Conservation (phyloP, 768 basidiomycete genomes). For the Amanita rimosa region DNA sequence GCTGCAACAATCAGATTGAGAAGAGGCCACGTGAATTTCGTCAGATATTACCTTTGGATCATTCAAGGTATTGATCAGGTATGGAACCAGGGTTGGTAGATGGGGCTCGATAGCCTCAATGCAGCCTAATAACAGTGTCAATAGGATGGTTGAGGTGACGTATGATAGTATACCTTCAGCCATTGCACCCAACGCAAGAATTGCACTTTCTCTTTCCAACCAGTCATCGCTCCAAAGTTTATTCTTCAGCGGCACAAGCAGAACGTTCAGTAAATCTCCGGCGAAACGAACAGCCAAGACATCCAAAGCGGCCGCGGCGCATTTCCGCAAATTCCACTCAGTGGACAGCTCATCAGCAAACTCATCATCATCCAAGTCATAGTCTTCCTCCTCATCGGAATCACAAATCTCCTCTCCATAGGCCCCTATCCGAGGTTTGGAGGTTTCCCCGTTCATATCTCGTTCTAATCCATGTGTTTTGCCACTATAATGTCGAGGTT, state of each 20-base stretch:
- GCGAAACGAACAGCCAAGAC: slow-evolving; percentile 92
- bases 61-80: slow-evolving; percentile 80
- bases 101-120: slow-evolving; percentile 95
- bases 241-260: slow-evolving; percentile 83
- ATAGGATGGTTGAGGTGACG: slow-evolving; percentile 4
- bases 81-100: slow-evolving; percentile 85
- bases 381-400: slow-evolving; percentile 82
- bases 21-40: slow-evolving; percentile 5
- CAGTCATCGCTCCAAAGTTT: slow-evolving; percentile 91
- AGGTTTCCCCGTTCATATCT: slow-evolving; percentile 33
- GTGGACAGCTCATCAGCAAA: slow-evolving; percentile 96
- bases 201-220: slow-evolving; percentile 91
- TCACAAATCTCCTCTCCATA: slow-evolving; percentile 78
- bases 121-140: slow-evolving; percentile 50
- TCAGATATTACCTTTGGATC: slow-evolving; percentile 69
- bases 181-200: slow-evolving; percentile 94
- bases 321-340: slow-evolving; percentile 98
- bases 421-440: slow-evolving; percentile 40
- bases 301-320: slow-evolving; percentile 94
- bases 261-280: slow-evolving; percentile 77
- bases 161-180: slow-evolving; percentile 68
- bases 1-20: slow-evolving; percentile 33
- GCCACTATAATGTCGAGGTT: slow-evolving; percentile 83
- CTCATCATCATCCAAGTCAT: slow-evolving; percentile 80
- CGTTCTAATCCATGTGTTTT: slow-evolving; percentile 82